Evolutionary conservation across 2,329 filamentous ascomycete genomes (phyloP), one percentile per base, ranked within the genome.

Genomic region (Fusarium sp.): DNA sequence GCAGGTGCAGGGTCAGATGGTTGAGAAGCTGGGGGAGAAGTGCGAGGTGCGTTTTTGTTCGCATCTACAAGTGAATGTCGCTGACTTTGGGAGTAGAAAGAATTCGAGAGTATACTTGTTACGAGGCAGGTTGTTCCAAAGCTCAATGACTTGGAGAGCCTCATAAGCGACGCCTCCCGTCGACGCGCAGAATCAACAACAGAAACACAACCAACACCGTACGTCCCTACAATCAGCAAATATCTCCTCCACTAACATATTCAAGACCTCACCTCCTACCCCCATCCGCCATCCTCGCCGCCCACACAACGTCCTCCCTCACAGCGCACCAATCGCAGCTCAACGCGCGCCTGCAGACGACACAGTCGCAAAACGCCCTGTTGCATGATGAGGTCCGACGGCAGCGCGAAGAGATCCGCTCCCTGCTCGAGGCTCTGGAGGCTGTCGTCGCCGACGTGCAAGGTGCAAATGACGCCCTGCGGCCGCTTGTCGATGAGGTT

Each of bases 1-100:
- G 67, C 82, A 83, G 68, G 83, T 89, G 40, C 87, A 89, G 79
- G 77, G 78, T 58, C 85, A 86, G 74, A 87, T 90, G 85, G 83
- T 88, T 10, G 83, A 83, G 13, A 81, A 86, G 69, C 76, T 90
- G 65, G 80, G 81, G 20, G 80, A 82, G 68, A 83, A 87, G 65
- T 89, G 87, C 69, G 79, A 82, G 76, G 83, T 85, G 67, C 20
- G 77, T 75, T 14, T 20, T 53, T 42, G 6, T 29, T 16, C 1
- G 4, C 14, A 8, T 27, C 4, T 14, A 0, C 10, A 29, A 5
- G 27, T 25, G 25, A 49, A n/a, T 10, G 23, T 25, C 9, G 40
- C 66, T 69, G 46, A 75, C 2, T 10, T 1, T 7, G 2, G 6
- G 23, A 46, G 38, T 66, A 85, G 81, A 83, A 82, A 73, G 87